phyloP scores from a whole-genome alignment of 2,329 filamentous ascomycete genomes.

The Acarospora socialis region DNA sequence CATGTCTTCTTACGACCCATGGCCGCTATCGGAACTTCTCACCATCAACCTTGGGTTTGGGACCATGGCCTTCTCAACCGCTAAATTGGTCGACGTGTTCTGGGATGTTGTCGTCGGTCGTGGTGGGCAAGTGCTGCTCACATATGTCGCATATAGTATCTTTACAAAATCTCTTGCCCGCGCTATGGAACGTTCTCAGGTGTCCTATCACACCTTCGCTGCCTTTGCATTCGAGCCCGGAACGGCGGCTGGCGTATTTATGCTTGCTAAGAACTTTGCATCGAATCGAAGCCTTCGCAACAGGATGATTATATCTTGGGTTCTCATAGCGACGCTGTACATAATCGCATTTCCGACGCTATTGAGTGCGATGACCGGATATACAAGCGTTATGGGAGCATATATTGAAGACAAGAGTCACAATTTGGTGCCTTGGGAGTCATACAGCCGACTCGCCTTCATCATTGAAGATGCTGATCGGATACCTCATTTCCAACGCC shows the following conservation, averaged over 20 bases:
- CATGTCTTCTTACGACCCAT: not conserved
- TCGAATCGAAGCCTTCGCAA: no score
- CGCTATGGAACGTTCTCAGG: slow-evolving; percentile 5
- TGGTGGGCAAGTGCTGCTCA: slow-evolving; percentile 7
- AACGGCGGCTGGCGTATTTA: no score
- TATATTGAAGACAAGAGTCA: no score
- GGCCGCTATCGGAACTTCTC: not conserved
- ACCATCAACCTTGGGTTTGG: slow-evolving; percentile 4
- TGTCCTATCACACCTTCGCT: slow-evolving; percentile 6
- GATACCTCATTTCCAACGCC: no score
- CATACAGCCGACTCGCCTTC: no score
- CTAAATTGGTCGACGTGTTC: slow-evolving; percentile 8
- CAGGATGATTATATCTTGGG: slow-evolving; percentile 5
- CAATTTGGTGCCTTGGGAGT: no score
- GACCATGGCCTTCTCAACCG: slow-evolving; percentile 4
- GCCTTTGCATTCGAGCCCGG: no score
- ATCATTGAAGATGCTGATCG: no score
- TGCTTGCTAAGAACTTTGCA: no score
- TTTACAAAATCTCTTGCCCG: slow-evolving; percentile 8
- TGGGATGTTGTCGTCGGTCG: slow-evolving; percentile 9
- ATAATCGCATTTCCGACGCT: slow-evolving; percentile 8
- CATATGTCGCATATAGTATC: slow-evolving; percentile 4
- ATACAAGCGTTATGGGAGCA: no score
- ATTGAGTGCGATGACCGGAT: slow-evolving; percentile 7
- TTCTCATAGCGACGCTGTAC: slow-evolving; percentile 4